phyloP scores from a whole-genome alignment of 2,329 filamentous ascomycete species.

The Trichoderma sp. region DNA sequence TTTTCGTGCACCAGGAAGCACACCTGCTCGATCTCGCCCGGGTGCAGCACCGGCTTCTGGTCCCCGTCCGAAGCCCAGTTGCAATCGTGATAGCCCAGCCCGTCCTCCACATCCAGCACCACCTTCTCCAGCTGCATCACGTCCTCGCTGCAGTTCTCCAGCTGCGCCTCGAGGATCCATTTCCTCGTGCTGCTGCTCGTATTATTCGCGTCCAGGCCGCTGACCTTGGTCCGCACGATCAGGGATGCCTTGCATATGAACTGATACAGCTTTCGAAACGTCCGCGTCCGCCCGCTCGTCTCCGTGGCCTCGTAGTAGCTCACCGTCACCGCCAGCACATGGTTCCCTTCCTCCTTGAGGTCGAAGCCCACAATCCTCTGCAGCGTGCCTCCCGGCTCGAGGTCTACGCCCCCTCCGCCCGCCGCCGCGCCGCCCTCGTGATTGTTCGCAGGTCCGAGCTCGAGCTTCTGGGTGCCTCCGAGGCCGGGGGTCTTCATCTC shows the following conservation, averaged over 20 bases:
- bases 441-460: conserved; percentile 51
- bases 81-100: conserved; percentile 55
- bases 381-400: conserved; percentile 66
- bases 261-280: conserved; percentile 94
- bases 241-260: conserved; percentile 90
- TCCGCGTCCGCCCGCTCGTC: conserved; percentile 70
- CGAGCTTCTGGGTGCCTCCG: conserved; percentile 62
- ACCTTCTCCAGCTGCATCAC: conserved; percentile 75
- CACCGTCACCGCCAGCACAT: conserved; percentile 90
- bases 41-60: conserved; percentile 59
- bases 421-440: conserved; percentile 28
- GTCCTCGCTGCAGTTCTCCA: conserved; percentile 91
- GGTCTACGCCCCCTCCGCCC: conserved; percentile 45
- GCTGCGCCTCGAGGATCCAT: conserved; percentile 88
- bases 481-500: conserved; percentile 90
- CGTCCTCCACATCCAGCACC: conserved; percentile 55
- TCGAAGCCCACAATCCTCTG: conserved; percentile 85
- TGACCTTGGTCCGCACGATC: conserved; percentile 87
- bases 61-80: conserved; percentile 56
- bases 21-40: conserved; percentile 66
- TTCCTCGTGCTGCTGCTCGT: conserved; percentile 35
- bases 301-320: conserved; percentile 88
- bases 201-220: conserved; percentile 41
- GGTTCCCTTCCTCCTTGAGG: conserved; percentile 89
- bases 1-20: conserved; percentile 62